Percentiles rank a stretch among this genome's conserved stretches.
Evolutionary conservation across 371 early-diverging fungal genomes (phyloP).

Genomic region (Chytridium lagenaria): DNA sequence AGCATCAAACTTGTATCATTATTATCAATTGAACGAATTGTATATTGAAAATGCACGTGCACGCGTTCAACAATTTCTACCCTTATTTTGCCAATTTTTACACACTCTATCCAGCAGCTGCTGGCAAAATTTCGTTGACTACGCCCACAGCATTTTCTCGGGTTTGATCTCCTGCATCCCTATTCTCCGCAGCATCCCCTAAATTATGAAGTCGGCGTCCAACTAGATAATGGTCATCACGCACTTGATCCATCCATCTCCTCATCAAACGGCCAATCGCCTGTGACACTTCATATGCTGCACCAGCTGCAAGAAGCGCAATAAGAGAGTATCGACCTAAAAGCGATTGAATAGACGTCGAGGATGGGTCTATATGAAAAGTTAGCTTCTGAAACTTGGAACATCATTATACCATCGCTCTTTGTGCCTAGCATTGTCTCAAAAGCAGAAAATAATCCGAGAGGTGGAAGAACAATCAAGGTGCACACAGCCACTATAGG

Average conservation of each 20-base stretch:
- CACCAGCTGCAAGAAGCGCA: constrained; percentile 5
- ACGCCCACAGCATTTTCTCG: neutral
- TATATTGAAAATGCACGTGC: no score
- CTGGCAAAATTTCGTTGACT: no score
- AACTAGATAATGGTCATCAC: constrained; percentile 56
- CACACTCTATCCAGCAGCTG: no score
- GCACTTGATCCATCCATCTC: constrained; percentile 49
- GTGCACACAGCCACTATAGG: constrained; percentile 25
- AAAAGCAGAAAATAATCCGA: neutral
- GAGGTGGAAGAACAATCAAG: constrained; percentile 15
- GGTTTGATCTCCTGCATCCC: neutral
- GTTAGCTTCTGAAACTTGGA: no score
- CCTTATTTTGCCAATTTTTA: no score
- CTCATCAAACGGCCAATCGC: constrained; percentile 8
- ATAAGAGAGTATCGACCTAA: constrained; percentile 30
- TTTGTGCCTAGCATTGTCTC: neutral
- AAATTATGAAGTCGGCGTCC: constrained; percentile 54
- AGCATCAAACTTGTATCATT: no score
- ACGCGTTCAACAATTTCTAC: no score
- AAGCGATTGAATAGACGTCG: neutral
- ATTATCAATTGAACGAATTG: no score
- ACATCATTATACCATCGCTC: constrained; percentile 5
- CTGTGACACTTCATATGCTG: constrained; percentile 21
- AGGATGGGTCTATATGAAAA: neutral
- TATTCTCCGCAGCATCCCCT: constrained; percentile 20